Evolutionary conservation across 2,329 filamentous ascomycete genomes (phyloP).

Genomic region (Amauroascus niger): DNA sequence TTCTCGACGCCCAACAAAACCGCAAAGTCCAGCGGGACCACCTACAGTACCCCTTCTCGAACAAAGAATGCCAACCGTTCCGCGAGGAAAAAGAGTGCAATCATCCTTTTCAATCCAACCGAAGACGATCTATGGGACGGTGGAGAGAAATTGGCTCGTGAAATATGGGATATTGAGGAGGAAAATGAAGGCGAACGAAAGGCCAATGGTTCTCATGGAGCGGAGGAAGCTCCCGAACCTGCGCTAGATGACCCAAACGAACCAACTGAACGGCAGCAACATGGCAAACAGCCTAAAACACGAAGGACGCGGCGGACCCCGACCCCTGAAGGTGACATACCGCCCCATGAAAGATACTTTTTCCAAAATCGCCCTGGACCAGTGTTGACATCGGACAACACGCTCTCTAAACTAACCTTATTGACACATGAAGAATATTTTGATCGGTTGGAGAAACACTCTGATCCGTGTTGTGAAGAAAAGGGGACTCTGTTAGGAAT

Average conservation of each 20-base stretch:
- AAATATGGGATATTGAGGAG: conserved; percentile 49
- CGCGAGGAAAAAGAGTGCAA: conserved; percentile 74
- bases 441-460: conserved; percentile 51
- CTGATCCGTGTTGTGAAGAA: conserved; percentile 61
- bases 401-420: conserved; percentile 60
- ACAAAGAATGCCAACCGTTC: conserved; percentile 70
- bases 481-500: conserved; percentile 61
- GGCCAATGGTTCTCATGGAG: conserved; percentile 25
- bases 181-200: conserved; percentile 30
- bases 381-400: conserved; percentile 79
- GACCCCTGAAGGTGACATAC: conserved; percentile 70
- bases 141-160: conserved; percentile 56
- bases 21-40: conserved; percentile 11
- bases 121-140: conserved; percentile 56
- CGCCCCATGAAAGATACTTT: conserved; percentile 86
- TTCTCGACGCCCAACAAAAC: conserved; percentile 36
- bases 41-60: conserved; percentile 49
- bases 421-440: conserved; percentile 93
- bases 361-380: conserved; percentile 77
- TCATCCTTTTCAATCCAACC: conserved; percentile 64
- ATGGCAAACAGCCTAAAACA: conserved; percentile 48
- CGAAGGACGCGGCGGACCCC: conserved; percentile 56
- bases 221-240: conserved; percentile 18
- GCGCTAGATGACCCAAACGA: not conserved
- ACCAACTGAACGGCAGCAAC: conserved; percentile 40